Conservation (phyloP, 306 rosid genomes). For the Pyrus pyrifolia region DNA sequence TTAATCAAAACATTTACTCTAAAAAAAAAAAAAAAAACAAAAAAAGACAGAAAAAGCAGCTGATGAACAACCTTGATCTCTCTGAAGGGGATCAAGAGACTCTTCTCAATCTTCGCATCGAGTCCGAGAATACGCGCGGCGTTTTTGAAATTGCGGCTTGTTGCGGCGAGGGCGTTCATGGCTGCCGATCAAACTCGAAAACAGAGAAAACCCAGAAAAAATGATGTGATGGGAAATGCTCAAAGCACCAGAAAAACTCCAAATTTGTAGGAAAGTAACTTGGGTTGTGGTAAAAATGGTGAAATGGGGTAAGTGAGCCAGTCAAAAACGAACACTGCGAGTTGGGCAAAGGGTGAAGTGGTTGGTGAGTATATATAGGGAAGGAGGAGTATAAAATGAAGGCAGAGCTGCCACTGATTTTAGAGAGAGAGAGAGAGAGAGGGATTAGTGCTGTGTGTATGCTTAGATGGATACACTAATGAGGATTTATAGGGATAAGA, state of each 20-base stretch:
- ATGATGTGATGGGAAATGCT: background rate
- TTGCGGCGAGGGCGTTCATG: constrained; percentile 70
- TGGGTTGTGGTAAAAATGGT: background rate
- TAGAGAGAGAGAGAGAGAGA: background rate
- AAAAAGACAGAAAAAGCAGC: background rate
- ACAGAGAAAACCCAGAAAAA: background rate
- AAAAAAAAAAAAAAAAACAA: background rate
- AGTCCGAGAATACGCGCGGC: constrained; percentile 52
- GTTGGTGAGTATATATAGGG: constrained; percentile 3
- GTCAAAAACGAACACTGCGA: background rate
- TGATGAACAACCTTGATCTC: constrained; percentile 45
- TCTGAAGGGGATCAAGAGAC: constrained; percentile 55
- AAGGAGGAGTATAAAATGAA: background rate
- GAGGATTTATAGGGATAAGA: background rate
- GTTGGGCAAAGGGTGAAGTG: background rate
- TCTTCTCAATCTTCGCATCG: constrained; percentile 54
- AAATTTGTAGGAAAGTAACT: background rate
- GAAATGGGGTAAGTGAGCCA: background rate
- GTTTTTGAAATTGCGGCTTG: constrained; percentile 47
- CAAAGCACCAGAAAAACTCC: background rate
- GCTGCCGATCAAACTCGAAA: background rate
- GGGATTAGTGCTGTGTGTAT: background rate
- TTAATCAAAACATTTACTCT: background rate
- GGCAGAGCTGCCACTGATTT: background rate
- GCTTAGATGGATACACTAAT: background rate